These are phyloP conservation scores for Wickerhamiella domercqiae DNA, from an alignment of 805 yeast species.

Conservation along the genomic window DNA sequence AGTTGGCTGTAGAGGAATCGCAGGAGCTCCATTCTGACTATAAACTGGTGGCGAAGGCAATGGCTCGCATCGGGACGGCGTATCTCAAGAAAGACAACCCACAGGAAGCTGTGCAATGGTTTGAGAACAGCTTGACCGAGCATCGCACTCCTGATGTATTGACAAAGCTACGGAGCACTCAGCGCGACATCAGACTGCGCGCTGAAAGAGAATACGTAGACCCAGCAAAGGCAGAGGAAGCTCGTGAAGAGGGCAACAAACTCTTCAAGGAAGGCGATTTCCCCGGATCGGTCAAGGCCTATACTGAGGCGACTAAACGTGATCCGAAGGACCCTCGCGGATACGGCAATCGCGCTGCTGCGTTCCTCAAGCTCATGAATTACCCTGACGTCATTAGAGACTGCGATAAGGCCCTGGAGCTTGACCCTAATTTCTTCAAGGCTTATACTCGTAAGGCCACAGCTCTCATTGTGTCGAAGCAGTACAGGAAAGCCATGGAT, in stretches of 20 bases:
- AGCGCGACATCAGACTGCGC: conserved; percentile 64
- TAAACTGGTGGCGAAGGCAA: conserved; percentile 79
- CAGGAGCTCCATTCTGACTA: conserved; percentile 84
- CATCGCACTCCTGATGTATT: conserved; percentile 91
- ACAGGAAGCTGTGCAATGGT: conserved; percentile 55
- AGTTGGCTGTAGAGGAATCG: conserved; percentile 74
- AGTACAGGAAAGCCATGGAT: conserved; percentile 65
- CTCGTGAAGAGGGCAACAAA: conserved; percentile 84
- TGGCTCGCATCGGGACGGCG: conserved; percentile 76
- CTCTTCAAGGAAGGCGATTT: conserved; percentile 81
- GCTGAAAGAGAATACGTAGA: conserved; percentile 70
- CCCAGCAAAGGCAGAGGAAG: conserved; percentile 89
- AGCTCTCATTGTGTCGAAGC: conserved; percentile 82
- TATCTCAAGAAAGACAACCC: conserved; percentile 64
- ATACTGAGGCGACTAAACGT: conserved; percentile 90
- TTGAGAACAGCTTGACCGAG: conserved; percentile 87
- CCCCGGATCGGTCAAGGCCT: conserved; percentile 92
- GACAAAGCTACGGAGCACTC: conserved; percentile 72
- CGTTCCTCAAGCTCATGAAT: conserved; percentile 81
- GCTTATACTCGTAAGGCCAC: conserved; percentile 95
- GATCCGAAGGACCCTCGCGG: conserved; percentile 97
- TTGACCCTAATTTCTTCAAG: conserved; percentile 79
- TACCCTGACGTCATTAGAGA: conserved; percentile 94
- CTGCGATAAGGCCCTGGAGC: conserved; percentile 75
- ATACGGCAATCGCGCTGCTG: conserved; percentile 96